phyloP scores from a whole-genome alignment of 345 rosid genomes.

The Durio zibethinus region DNA sequence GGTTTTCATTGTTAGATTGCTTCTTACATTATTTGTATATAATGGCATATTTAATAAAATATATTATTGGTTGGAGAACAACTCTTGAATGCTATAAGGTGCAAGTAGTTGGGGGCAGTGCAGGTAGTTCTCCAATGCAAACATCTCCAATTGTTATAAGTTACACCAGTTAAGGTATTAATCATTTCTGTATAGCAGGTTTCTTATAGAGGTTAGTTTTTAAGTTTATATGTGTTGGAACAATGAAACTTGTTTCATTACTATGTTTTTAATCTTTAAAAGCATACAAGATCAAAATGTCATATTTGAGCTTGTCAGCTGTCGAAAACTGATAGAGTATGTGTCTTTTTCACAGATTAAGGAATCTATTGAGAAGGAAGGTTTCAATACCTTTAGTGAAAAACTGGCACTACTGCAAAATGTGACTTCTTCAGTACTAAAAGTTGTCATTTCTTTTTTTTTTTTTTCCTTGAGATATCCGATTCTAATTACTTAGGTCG shows the following conservation, averaged over 20 bases:
- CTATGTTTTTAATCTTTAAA: neutral
- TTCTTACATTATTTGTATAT: too few relatives aligned
- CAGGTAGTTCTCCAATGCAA: too few relatives aligned
- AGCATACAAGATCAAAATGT: too few relatives aligned
- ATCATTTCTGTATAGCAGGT: neutral
- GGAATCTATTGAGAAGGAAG: slow-evolving; percentile 35
- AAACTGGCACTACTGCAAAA: slow-evolving; percentile 49
- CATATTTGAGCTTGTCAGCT: too few relatives aligned
- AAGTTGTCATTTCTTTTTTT: too few relatives aligned
- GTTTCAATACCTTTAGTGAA: slow-evolving; percentile 26
- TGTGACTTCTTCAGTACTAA: slow-evolving; percentile 26
- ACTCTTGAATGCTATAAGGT: too few relatives aligned
- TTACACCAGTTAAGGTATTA: neutral
- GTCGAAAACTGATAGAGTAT: slow-evolving; percentile 12
- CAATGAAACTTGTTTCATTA: neutral
- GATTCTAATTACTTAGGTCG: neutral
- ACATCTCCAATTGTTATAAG: too few relatives aligned
- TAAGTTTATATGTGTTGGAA: neutral
- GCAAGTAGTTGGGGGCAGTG: too few relatives aligned
- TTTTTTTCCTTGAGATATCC: neutral
- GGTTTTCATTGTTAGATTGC: too few relatives aligned
- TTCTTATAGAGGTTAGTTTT: neutral
- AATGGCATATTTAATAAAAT: too few relatives aligned
- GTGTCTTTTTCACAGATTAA: slow-evolving; percentile 45
- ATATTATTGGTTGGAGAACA: too few relatives aligned